Base-by-base conservation (phyloP, 768 basidiomycete genomes). In the Daedaleopsis nitida region DNA sequence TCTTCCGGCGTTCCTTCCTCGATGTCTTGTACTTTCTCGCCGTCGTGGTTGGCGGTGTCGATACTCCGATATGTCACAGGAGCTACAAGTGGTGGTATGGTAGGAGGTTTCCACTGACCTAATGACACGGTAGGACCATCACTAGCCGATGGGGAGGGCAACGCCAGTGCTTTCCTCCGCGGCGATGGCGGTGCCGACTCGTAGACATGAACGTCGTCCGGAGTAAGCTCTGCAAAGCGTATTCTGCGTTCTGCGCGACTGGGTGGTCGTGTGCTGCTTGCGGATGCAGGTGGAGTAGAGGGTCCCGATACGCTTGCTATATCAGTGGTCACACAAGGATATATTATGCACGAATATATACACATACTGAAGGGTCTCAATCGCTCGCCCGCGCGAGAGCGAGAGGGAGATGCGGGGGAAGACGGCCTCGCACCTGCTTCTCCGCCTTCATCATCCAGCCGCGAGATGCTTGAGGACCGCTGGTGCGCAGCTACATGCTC, bases 151-250 rank as follows among this genome's bases (percentile, higher is more conserved):
- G 85, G 73, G 9, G 75, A 78, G 5, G 84, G 86, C 2, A 91
- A 77, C 0, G 91, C 85, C 1, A 91, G 75, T 0, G 74, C 54
- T 60, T 80, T 82, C 62, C 80, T 83, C n/a, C 79, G 80, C 0
- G 92, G 92, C 3, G 92, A 92, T 1, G 88, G 77, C 5, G 91
- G 92, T 1, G 85, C 87, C 14, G 91, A 92, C 66, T 92, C 89
- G 68, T 94, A 94, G 1, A 94, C 87, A 72, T 91, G 81, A 2
- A 94, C 84, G 68, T 93, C 89, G n/a, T 82, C 74, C 0, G 89
- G 85, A 1, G 81, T 83, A 16, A 92, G 77, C 42, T 92, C 86
- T 35, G 91, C 89, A 67, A 94, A 94, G 17, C 92, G 86, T 34
- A 93, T 73, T 64, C 75, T 84, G 14, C 87, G 76, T 52, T 77